Evolutionary conservation across 2,329 filamentous ascomycete species (phyloP).

Genomic region (Metarhizium album): DNA sequence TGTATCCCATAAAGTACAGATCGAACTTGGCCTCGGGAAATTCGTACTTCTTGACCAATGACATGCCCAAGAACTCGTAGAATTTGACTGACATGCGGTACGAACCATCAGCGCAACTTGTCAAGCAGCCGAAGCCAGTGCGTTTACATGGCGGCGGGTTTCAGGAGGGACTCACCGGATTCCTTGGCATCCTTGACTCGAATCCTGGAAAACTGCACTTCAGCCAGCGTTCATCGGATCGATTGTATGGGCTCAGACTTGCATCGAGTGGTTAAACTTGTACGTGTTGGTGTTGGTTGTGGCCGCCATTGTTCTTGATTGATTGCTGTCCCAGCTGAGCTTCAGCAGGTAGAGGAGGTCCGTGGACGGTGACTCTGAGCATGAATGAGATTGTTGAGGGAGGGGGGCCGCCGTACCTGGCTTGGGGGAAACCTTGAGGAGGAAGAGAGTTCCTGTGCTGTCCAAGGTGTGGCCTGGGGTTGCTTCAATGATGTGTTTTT

Average conservation of each 20-base stretch:
- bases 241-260: conserved; percentile 13
- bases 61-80: conserved; percentile 89
- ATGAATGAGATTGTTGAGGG: neutral
- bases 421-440: conserved; percentile 5
- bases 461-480: conserved; percentile 12
- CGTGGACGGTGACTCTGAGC: no score
- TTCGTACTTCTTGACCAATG: conserved; percentile 65
- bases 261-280: conserved; percentile 86
- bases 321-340: conserved; percentile 1
- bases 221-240: conserved; percentile 1
- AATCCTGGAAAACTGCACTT: conserved; percentile 44
- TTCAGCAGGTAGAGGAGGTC: no score
- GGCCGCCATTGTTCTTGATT: conserved; percentile 41
- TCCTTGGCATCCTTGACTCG: conserved; percentile 88
- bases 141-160: neutral
- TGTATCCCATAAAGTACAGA: conserved; percentile 90
- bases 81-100: conserved; percentile 57
- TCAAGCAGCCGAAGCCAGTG: neutral
- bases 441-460: conserved; percentile 6
- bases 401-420: conserved; percentile 1
- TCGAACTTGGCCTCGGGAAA: conserved; percentile 88
- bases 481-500: no score
- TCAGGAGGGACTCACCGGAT: conserved; percentile 41
- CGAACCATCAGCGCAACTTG: neutral
- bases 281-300: conserved; percentile 68